Base-by-base conservation (phyloP, 1,139 yeast species). In the Blastobotrys arbuscula region DNA sequence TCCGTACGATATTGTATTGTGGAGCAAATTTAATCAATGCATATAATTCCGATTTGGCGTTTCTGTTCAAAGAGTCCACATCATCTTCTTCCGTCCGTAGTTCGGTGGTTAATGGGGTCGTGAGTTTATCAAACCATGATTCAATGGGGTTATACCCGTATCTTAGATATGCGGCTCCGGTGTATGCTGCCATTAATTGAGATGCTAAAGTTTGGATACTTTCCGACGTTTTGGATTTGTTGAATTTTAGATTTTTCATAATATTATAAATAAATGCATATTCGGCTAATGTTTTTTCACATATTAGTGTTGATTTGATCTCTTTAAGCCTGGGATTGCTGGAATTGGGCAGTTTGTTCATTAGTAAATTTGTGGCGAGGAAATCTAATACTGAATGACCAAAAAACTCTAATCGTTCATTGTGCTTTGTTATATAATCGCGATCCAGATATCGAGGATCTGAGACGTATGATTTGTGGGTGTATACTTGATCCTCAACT, bases 11-110 rank as follows among this genome's bases (percentile, higher is more conserved):
- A 33, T 46, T 46, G 34, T 46, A 46, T 16, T 41, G 49, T 20
- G 49, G 49, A 2, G 42, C 38, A 34, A 46, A 46, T 13, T 31
- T 16, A 21, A 46, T 38, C 39, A 46, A 10, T 19, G 36, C 24
- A 15, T 46, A 46, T 13, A 46, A 38, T 26, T 46, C 49, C 20
- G 31, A 15, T 38, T 46, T 46, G 2, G 48, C 48, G 23, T 45
- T 38, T 20, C 41, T 39, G 31, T 45, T 45, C 15, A 45, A 24
- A 16, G 39, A 35, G 2, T 31, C 19, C 1, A 31, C 34, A 3
- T 20, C 20, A 19, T 16, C 26, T 15, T 42, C 42, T 35, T 35
- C 33, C 12, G 37, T 20, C n/a, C 26, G 37, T 20, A 41, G 18
- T 38, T 40, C 43, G 20, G 15, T 23, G 6, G 33, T 23, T 15